Base-by-base conservation (phyloP, 306 rosid species). In the Aeschynomene evenia region DNA sequence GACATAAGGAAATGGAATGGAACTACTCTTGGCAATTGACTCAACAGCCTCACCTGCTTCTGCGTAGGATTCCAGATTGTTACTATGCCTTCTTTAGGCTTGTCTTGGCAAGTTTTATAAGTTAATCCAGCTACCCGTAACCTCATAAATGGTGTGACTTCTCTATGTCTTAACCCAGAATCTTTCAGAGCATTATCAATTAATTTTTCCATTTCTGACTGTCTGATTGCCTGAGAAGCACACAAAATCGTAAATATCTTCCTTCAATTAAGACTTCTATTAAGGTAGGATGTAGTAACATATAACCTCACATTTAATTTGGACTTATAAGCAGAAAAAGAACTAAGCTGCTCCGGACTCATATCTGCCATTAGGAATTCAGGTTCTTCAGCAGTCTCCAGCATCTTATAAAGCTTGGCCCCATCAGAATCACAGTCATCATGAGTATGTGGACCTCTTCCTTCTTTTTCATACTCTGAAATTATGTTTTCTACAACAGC, bases 331-430 rank as follows among this genome's bases (percentile, higher is more conserved):
- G 83, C 84, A 33, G 87, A 51, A 73, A 90, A 93, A 70, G 91
- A 83, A 75, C 43, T 84, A 28, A 93, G 83, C 68, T 93, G 97
- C 54, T 86, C 96, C 29, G 87, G 80, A 75, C 91, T 90, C 98
- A 93, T 90, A 81, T 84, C 97, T 43, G 96, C 97, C 98, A 93
- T 88, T 63, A 90, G 72, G 76, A 85, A 79, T 82, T 90, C 98
- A 21, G 98, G 98, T 68, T 93, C 94, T 13, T 77, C 90, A 14
- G 96, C 86, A 58, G 91, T 79, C 87, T 93, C 94, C 20, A 93
- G 88, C 72, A 90, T 82, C 62, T 83, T 82, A 80, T 85, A 83
- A 76, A 93, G 79, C 77, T 82, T 85, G 62, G 96, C 98, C 66
- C 94, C 98, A 78, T 93, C 97, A 21, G 96, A 82, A 20, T 83